Conservation (phyloP, 2,329 filamentous ascomycete species). For the Magnaporthales sp. region DNA sequence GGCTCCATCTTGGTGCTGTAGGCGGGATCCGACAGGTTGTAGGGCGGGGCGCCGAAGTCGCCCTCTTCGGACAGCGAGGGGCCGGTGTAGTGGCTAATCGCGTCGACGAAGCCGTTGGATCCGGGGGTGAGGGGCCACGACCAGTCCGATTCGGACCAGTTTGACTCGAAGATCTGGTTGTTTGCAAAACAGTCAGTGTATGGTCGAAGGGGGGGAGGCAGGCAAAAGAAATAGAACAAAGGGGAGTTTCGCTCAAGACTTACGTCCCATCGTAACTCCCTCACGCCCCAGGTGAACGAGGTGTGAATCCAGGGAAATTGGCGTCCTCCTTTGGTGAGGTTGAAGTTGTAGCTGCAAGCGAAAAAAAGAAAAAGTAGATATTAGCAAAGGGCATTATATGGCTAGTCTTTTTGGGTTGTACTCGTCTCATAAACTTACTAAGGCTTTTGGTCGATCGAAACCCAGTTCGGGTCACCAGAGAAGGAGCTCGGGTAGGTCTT, state of each 20-base stretch:
- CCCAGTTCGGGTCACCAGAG: constrained; percentile 1
- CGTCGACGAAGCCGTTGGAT: constrained; percentile 14
- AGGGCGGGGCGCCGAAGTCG: constrained; percentile 2
- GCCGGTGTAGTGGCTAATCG: constrained; percentile 1
- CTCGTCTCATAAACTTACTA: no score
- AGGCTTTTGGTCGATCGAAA: not conserved
- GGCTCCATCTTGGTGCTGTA: constrained; percentile 6
- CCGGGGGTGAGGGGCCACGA: constrained; percentile 17
- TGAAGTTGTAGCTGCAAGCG: constrained; percentile 13
- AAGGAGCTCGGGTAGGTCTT: constrained; percentile 3
- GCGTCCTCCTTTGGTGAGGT: constrained; percentile 14
- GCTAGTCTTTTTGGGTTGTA: not conserved
- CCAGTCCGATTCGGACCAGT: constrained; percentile 15
- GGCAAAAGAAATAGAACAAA: not conserved
- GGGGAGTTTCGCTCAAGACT: no score
- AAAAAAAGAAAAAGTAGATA: not conserved
- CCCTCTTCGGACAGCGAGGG: not conserved
- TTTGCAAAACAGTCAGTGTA: not conserved
- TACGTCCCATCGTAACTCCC: constrained; percentile 21
- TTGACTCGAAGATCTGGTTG: constrained; percentile 9
- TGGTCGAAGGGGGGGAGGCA: not conserved
- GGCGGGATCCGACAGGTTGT: not conserved
- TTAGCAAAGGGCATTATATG: not conserved
- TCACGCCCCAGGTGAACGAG: constrained; percentile 15
- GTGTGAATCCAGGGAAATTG: constrained; percentile 20